Evolutionary conservation across 2,329 filamentous ascomycete genomes (phyloP), one percentile per base, ranked within the genome.

Genomic region (Pseudogymnoascus sp.): DNA sequence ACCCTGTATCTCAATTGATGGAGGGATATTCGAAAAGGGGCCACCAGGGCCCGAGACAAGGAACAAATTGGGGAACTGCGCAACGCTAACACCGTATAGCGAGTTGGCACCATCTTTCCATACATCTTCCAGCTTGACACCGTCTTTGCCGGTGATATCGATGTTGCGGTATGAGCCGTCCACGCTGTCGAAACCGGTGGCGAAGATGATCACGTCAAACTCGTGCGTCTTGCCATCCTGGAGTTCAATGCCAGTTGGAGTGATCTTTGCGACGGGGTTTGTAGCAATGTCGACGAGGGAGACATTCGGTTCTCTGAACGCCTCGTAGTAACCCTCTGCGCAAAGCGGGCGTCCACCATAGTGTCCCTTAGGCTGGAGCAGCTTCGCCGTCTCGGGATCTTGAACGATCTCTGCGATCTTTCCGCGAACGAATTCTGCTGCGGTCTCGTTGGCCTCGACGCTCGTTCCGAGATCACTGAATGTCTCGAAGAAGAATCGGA

Each of bases 321-420:
- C 72, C 63, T 83, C 80, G 65, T 78, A 83, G 67, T 80, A 82
- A 40, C 73, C 70, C 35, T 77, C 71, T 64, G 83, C 80, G 0
- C 82, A 72, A 0, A 72, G 75, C 3, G 73, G 73, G 0, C 79
- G 73, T 0, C 45, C 45, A 4, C 45, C 45, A 31, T 52, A 52
- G 31, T 52, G 45, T 3, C 66, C 63, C 27, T 55, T 62, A 0
- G 69, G 67, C 48, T 67, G 66, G 1, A 70, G 48, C 3, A 48
- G 58, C 1, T 55, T 42, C 1, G 68, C 67, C 39, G 67, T 70
- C 4, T 35, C 33, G 0, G 65, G 65, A 15, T 71, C 69, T 27
- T 65, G 63, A 15, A 66, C 69, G 39, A 64, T 66, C 58, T 58
- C 65, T 12, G 40, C 66, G 39, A 66, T 72, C 68, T 67, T 69